Percentiles rank a stretch among this genome's conserved stretches.
phyloP scores from a whole-genome alignment of 331 rosid genomes.

The Quercus lobata region DNA sequence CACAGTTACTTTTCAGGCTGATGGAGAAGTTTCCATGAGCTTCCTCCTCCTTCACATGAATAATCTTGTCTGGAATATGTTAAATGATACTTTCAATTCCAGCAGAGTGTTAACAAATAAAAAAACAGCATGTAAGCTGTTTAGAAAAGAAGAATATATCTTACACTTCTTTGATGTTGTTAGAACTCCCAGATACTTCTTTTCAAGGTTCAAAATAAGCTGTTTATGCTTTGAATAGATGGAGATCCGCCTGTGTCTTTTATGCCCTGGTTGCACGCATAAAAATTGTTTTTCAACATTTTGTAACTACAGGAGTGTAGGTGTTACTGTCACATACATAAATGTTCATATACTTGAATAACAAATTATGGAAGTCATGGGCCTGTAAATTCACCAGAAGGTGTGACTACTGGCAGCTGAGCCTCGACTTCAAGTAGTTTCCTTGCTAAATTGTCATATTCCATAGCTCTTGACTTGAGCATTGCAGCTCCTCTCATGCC shows the following conservation, averaged over 20 bases:
- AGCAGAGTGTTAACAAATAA: neutral
- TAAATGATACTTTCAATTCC: neutral
- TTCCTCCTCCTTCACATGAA: conserved; percentile 20
- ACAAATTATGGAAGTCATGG: neutral
- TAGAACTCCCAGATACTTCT: conserved; percentile 23
- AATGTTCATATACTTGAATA: neutral
- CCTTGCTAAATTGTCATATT: neutral
- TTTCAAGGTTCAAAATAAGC: conserved; percentile 14
- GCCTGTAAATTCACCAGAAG: conserved; percentile 12
- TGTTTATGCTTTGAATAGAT: conserved; percentile 19
- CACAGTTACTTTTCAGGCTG: conserved; percentile 8
- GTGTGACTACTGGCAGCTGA: conserved; percentile 16
- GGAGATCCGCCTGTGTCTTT: conserved; percentile 9
- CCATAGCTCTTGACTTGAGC: conserved; percentile 8
- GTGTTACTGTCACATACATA: neutral
- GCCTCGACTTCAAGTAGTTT: conserved; percentile 2
- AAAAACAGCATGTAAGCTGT: neutral
- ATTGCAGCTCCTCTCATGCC: conserved; percentile 23
- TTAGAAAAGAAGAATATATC: neutral
- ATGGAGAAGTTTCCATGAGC: conserved; percentile 15
- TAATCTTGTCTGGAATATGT: conserved; percentile 18
- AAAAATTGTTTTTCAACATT: neutral
- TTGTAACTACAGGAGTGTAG: neutral
- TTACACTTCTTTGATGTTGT: conserved; percentile 19
- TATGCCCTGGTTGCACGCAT: conserved; percentile 11